phyloP scores from a whole-genome alignment of 2,329 filamentous ascomycete genomes.

The Scedosporium minutisporum region DNA sequence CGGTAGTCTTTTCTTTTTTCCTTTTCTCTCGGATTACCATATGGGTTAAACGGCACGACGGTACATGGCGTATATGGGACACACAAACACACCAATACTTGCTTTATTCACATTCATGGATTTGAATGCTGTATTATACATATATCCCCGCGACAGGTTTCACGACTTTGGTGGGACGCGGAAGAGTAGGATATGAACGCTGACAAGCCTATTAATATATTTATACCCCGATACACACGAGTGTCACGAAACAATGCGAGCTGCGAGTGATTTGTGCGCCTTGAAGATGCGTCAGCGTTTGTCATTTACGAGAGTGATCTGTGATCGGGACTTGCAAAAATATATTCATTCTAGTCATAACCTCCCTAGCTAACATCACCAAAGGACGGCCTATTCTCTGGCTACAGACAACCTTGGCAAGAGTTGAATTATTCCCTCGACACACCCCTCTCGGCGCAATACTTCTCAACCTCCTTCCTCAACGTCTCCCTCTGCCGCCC shows the following conservation, averaged over 20 bases:
- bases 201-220: too few species aligned
- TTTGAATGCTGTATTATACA: too few species aligned
- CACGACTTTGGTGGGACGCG: too few species aligned
- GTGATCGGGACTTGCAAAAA: not conserved
- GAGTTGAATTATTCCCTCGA: not conserved
- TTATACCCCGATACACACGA: too few species aligned
- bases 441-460: conserved; percentile 54
- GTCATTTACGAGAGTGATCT: too few species aligned
- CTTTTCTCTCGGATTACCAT: not conserved
- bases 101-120: too few species aligned
- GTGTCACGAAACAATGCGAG: too few species aligned
- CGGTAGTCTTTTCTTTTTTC: not conserved
- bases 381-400: not conserved
- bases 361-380: too few species aligned
- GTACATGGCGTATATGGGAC: not conserved
- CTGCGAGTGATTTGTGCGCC: too few species aligned
- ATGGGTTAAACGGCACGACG: not conserved
- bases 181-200: too few species aligned
- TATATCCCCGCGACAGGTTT: too few species aligned
- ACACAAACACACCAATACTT: not conserved
- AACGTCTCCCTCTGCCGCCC: conserved; percentile 54
- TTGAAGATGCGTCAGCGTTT: too few species aligned
- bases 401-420: not conserved
- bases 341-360: not conserved
- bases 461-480: conserved; percentile 65